A percentile compares a stretch with the other conserved stretches of the same genome.
Evolutionary conservation across 2,329 filamentous ascomycete species (phyloP).

Genomic region (Aspergillus aculeatus): DNA sequence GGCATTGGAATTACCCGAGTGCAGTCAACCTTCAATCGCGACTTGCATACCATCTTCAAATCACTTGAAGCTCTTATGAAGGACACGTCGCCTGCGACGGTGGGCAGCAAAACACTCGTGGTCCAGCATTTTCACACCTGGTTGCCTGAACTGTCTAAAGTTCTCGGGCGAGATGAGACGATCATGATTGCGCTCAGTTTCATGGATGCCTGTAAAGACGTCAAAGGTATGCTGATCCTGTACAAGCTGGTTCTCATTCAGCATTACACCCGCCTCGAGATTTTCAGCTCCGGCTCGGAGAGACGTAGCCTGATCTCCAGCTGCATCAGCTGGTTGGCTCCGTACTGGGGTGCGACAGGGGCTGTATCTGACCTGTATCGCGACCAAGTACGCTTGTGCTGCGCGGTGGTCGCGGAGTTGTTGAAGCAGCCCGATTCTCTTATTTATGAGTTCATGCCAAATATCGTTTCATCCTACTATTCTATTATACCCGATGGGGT

Average conservation of each 20-base stretch:
- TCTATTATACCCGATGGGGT: conserved; percentile 68
- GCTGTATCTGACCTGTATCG: conserved; percentile 81
- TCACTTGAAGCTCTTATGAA: conserved; percentile 87
- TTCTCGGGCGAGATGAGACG: conserved; percentile 79
- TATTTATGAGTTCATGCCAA: conserved; percentile 84
- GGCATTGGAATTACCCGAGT: conserved; percentile 77
- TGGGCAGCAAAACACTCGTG: conserved; percentile 90
- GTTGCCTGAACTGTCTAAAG: conserved; percentile 82
- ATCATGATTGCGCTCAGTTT: conserved; percentile 89
- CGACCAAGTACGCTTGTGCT: conserved; percentile 89
- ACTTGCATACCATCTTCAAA: conserved; percentile 84
- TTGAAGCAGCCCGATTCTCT: conserved; percentile 74
- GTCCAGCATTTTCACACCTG: conserved; percentile 97
- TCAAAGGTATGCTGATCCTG: conserved; percentile 85
- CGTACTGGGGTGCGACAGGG: conserved; percentile 81
- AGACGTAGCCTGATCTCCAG: conserved; percentile 72
- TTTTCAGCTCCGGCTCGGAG: conserved; percentile 78
- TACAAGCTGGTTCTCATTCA: conserved; percentile 92
- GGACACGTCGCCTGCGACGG: conserved; percentile 77
- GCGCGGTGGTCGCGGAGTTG: conserved; percentile 86
- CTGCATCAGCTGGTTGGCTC: conserved; percentile 85
- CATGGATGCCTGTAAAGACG: conserved; percentile 81
- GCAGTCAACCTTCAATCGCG: conserved; percentile 72
- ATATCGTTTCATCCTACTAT: conserved; percentile 85
- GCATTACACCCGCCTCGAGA: conserved; percentile 78